Evolutionary conservation across 2,329 filamentous ascomycete genomes (phyloP), one percentile per base, ranked within the genome.

Genomic region (Fusarium acutatum): DNA sequence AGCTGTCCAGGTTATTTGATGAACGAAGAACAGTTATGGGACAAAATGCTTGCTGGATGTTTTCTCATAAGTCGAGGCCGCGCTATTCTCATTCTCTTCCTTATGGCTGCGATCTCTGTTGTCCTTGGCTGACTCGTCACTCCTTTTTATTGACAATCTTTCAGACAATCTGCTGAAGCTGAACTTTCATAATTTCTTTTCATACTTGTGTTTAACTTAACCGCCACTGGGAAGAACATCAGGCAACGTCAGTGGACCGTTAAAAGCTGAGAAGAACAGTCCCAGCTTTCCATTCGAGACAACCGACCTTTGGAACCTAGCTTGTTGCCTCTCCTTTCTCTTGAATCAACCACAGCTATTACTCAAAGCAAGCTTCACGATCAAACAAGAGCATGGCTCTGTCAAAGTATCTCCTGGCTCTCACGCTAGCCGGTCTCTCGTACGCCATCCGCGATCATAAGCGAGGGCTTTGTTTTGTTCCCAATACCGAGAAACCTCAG

Each of bases 391-490:
- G 13, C 10, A 77, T 76, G 72, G n/a, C 54, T 44, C 32, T 62
- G 22, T 60, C 62, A 54, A 62, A 53, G 20, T 22, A 59, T 13
- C 37, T 76, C n/a, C n/a, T 66, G 18, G 52, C 79, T 26, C 43
- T 79, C 40, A 35, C 79, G 26, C 43, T 80, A 34, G 59, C 73
- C 12, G 65, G 72, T 17, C 57, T 79, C 38, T 74, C 77, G n/a
- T 75, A 76, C 10, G 81, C 79, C 52, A 69, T 76, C 26, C 68
- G 24, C 32, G 78, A 84, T 11, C 77, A 85, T 22, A 95, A 95
- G 81, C 92, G 94, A 74, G 93, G 93, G 34, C 91, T 96, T 59
- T 88, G 90, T 77, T 93, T 91, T 81, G 88, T 93, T 24, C 87
- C 89, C 12, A 88, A 90, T 67, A 71, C 82, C 10, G 79, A 87